These are phyloP conservation scores for Cyberlindnera japonica DNA, from an alignment of 805 yeast species.

Conservation along the genomic window DNA sequence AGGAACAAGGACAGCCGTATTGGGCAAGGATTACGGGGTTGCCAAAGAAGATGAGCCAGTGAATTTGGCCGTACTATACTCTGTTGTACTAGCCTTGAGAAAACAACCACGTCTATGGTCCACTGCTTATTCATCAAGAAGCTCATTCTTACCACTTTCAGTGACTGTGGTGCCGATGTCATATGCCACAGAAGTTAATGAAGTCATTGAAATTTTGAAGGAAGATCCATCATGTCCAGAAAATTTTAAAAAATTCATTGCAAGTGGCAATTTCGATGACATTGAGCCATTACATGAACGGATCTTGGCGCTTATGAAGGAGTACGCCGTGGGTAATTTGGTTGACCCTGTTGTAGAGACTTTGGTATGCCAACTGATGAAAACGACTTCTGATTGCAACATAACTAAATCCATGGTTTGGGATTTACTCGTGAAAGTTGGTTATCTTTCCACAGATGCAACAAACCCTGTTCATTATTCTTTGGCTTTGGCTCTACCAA, in stretches of 20 bases:
- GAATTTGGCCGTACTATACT: constrained; percentile 34
- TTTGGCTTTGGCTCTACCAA: constrained; percentile 42
- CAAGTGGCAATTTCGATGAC: constrained; percentile 6
- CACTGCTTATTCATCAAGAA: constrained; percentile 28
- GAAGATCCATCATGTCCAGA: constrained; percentile 20
- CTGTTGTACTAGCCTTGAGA: constrained; percentile 47
- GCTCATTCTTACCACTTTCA: constrained; percentile 37
- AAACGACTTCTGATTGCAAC: constrained; percentile 34
- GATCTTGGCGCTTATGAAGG: constrained; percentile 44
- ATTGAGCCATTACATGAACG: constrained; percentile 28
- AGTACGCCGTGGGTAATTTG: constrained; percentile 54
- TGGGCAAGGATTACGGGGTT: constrained; percentile 20
- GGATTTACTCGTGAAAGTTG: constrained; percentile 40
- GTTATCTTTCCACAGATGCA: constrained; percentile 17
- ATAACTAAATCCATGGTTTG: constrained; percentile 53
- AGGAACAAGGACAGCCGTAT: constrained; percentile 9
- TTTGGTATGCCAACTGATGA: constrained; percentile 38
- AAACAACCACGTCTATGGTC: constrained; percentile 49
- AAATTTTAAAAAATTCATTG: constrained; percentile 25
- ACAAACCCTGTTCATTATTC: constrained; percentile 53
- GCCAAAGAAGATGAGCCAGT: constrained; percentile 6
- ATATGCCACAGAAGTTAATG: constrained; percentile 33
- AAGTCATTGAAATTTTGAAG: constrained; percentile 29
- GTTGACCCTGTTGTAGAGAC: constrained; percentile 47
- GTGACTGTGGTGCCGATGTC: constrained; percentile 42